Evolutionary conservation across 768 basidiomycete species (phyloP).

Genomic region (Collybia sordida): DNA sequence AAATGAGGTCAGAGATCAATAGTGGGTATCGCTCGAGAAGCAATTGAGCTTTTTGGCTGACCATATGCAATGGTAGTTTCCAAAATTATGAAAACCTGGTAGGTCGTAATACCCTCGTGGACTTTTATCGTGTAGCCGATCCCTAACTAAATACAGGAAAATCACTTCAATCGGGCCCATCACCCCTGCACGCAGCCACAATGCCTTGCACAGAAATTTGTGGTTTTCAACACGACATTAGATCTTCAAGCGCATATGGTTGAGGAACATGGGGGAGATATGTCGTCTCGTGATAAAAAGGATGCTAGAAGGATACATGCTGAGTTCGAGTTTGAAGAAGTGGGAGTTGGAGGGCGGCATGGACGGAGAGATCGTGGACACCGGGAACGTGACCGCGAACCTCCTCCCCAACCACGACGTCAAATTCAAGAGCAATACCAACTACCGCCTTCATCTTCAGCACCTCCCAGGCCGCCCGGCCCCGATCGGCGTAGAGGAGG

Average conservation of each 20-base stretch:
- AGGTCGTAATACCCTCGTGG: constrained; percentile 18
- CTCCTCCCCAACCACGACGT: constrained; percentile 30
- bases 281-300: constrained; percentile 68
- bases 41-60: background rate
- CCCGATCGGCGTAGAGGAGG: constrained; percentile 55
- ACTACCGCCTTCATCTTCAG: constrained; percentile 5
- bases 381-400: constrained; percentile 49
- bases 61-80: constrained; percentile 49
- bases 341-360: constrained; percentile 33
- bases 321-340: constrained; percentile 62
- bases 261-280: constrained; percentile 74
- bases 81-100: constrained; percentile 77
- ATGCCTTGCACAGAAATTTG: constrained; percentile 88
- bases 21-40: constrained; percentile 53
- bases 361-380: constrained; percentile 44
- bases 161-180: constrained; percentile 75
- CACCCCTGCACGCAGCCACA: constrained; percentile 70
- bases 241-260: constrained; percentile 94
- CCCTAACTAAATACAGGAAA: constrained; percentile 46
- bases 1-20: constrained; percentile 76
- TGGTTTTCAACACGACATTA: constrained; percentile 85
- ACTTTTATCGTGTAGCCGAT: constrained; percentile 1
- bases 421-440: constrained; percentile 12
- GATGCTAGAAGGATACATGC: constrained; percentile 72
- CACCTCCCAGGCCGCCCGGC: constrained; percentile 20